Evolutionary conservation across 1,284 basidiomycete species (phyloP), one percentile per base, ranked within the genome.

Genomic region (Rhodofomes roseus): DNA sequence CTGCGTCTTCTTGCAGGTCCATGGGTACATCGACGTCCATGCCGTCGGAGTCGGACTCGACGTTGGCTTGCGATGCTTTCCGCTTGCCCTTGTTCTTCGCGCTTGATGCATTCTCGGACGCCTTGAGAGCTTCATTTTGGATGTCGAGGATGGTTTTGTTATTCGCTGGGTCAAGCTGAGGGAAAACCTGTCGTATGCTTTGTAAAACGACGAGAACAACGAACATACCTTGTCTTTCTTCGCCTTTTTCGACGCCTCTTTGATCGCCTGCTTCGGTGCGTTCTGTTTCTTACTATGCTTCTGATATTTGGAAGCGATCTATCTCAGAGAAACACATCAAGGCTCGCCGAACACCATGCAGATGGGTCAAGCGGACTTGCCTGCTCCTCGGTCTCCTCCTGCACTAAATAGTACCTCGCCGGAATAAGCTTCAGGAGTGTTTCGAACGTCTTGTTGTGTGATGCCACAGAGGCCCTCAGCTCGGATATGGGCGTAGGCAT

Each of bases 201-300:
- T 25, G 43, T 20, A 29, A 46, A 25, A 52, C 36, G 16, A 29
- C 16, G n/a, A 23, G 4, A 18, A 22, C 60, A 29, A 51, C 29
- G 40, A 18, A 27, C 52, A 71, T 78, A 93, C 94, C 83, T 95
- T 95, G 58, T 91, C 90, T 54, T 86, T 81, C 71, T 89, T 91
- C 1, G 91, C 91, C 68, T 91, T 92, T 73, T 90, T 91, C 25
- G 91, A 86, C 1, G 89, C 90, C 74, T 95, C 92, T 71, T 95
- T 94, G 54, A 92, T 81, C 50, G 89, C 89, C 66, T 95, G 92
- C 73, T 90, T 91, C 7, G 86, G 82, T 18, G 87, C 86, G 56
- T 92, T 91, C 73, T 86, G 81, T 63, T 93, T 89, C 75, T 92
- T 94, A 76, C 88, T 93, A 72, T 95, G 91, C 77, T 94, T 95